Conservation (phyloP, 1,284 basidiomycete genomes). For the Malassezia pachydermatis region DNA sequence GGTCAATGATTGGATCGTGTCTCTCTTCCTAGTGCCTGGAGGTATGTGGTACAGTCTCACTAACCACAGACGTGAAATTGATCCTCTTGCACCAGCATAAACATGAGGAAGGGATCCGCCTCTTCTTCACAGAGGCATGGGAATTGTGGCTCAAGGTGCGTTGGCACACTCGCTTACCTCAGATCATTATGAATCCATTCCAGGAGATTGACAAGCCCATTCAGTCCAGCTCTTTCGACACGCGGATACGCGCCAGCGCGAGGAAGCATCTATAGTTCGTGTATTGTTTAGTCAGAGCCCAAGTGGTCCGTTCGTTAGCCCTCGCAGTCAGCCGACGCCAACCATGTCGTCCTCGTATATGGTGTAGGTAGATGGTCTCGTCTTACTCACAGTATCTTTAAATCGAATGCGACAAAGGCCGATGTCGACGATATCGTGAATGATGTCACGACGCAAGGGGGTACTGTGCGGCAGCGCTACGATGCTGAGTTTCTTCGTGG, state of each 20-base stretch:
- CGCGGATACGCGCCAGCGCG: constrained; percentile 31
- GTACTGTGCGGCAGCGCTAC: constrained; percentile 3
- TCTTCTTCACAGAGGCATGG: constrained; percentile 46
- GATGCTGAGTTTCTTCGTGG: constrained; percentile 14
- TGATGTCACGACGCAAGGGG: constrained; percentile 3
- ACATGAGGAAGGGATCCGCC: constrained; percentile 45
- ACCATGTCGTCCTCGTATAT: constrained; percentile 4
- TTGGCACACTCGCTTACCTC: not conserved
- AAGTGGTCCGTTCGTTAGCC: constrained; percentile 1
- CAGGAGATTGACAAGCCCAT: constrained; percentile 38
- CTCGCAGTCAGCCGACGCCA: not conserved
- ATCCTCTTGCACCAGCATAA: constrained; percentile 45
- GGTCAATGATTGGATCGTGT: constrained; percentile 40
- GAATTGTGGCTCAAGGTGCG: constrained; percentile 39
- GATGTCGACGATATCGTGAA: constrained; percentile 2
- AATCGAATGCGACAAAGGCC: not conserved
- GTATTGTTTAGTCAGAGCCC: constrained; percentile 1
- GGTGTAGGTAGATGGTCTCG: constrained; percentile 3
- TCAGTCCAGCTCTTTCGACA: constrained; percentile 29
- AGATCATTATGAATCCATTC: constrained; percentile 42
- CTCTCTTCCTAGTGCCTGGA: constrained; percentile 34
- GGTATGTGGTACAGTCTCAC: constrained; percentile 24
- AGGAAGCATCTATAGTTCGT: constrained; percentile 30
- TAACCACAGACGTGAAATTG: constrained; percentile 35
- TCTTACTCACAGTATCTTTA: constrained; percentile 7